Conservation (phyloP, 257 asterid genomes). For the Salvia hispanica region DNA sequence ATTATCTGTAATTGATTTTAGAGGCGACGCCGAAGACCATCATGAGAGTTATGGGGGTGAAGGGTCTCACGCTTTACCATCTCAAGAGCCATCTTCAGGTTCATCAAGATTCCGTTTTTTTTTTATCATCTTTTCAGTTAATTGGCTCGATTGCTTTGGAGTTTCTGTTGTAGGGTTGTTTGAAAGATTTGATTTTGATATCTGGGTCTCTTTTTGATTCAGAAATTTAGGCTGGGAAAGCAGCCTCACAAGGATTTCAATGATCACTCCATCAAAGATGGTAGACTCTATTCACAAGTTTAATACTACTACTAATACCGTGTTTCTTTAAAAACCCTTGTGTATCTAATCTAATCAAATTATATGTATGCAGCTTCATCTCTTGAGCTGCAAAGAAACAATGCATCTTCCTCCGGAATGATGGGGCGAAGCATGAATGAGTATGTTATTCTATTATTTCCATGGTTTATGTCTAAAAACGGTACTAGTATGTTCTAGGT, state of each 20-base stretch:
- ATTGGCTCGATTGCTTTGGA: neutral
- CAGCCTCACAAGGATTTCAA: conserved; percentile 98
- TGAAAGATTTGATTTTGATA: neutral
- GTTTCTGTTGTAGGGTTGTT: neutral
- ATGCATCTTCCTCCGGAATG: conserved; percentile 78
- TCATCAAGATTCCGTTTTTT: neutral
- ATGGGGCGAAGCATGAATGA: conserved; percentile 92
- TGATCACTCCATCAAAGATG: conserved; percentile 91
- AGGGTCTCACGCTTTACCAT: conserved; percentile 96
- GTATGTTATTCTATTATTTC: conserved; percentile 41
- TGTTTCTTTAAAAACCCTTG: conserved; percentile 6
- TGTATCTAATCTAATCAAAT: neutral
- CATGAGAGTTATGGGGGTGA: conserved; percentile 98
- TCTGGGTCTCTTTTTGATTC: conserved; percentile 1
- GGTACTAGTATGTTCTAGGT: neutral
- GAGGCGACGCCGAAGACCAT: conserved; percentile 99
- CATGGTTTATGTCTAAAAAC: neutral
- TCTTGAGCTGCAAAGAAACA: conserved; percentile 79
- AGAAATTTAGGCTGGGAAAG: conserved; percentile 98
- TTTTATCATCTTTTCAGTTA: neutral
- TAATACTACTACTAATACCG: neutral
- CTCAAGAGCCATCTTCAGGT: conserved; percentile 99
- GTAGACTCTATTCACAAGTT: conserved; percentile 35
- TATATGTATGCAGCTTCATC: conserved; percentile 61
- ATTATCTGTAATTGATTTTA: conserved; percentile 23